Base-by-base conservation (phyloP, 495 filamentous ascomycete species). In the Neurospora sp. region DNA sequence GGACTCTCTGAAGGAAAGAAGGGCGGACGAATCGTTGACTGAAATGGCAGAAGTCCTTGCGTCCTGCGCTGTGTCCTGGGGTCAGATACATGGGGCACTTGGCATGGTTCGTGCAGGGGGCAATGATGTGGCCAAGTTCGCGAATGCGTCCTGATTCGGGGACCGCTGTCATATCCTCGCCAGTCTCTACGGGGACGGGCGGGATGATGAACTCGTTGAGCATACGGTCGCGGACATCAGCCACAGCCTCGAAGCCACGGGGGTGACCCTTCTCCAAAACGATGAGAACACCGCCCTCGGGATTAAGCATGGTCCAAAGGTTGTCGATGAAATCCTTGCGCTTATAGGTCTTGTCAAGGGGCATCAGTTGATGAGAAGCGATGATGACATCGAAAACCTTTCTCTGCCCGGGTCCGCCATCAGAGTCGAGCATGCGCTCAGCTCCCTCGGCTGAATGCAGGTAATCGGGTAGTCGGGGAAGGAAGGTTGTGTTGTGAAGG, bases 31-130 rank as follows among this genome's bases (percentile, higher is more conserved):
- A 99, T 59, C 96, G 88, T 81, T 99, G 96, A 70, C 82, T 83
- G 81, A 99, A 99, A 79, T 92, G 92, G 80, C 96, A 99, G 77
- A 90, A 96, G 77, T 99, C 96, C 76, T 91, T 92, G 75, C 96
- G 88, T 27, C 92, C 91, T 46, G 83, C 82, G 68, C 85, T 86
- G 35, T 89, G 83, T 0, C 94, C 94, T 1, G 90, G 86, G 0
- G 83, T 83, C 41, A 87, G 83, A 77, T 96, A 98, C 90, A 99
- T 94, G 0, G 96, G 96, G 76, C 96, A 99, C 71, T 87, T 88
- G 2, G 80, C 82, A 79, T 98, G 96, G 82, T 94, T 97, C 1
- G 96, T 99, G 80, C 96, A 99, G 0, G 96, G 96, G 1, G 96
- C 96, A 73, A 99, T 87, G 75, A 99, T 98, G 90, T 94, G 94